phyloP scores from a whole-genome alignment of 169 alveolate genomes.

The Eimeria tenella region DNA sequence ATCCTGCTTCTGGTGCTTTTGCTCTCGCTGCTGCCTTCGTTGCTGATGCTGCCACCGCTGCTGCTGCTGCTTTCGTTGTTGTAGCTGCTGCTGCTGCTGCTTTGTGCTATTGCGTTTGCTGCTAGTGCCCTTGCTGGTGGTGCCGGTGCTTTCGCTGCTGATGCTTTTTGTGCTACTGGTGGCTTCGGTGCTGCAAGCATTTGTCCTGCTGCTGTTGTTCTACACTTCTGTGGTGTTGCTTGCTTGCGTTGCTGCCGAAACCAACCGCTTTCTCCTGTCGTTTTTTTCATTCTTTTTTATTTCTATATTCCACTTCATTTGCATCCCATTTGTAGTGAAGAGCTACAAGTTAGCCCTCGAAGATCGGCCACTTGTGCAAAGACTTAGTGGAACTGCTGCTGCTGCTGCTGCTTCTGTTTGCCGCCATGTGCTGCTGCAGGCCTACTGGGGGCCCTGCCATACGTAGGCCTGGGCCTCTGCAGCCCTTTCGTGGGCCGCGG shows the following conservation, averaged over 20 bases:
- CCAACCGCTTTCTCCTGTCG: not conserved
- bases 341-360: not conserved
- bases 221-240: not conserved
- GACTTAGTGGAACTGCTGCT: not conserved
- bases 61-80: too few relatives aligned
- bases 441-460: slow-evolving; percentile 67
- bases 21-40: too few relatives aligned
- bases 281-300: not conserved
- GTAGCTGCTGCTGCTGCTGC: slow-evolving; percentile 22
- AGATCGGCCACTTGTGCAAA: not conserved
- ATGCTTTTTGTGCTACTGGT: not conserved
- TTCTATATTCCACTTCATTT: not conserved
- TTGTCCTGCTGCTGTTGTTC: too few relatives aligned
- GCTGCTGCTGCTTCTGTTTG: not conserved
- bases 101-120: not conserved
- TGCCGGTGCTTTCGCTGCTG: not conserved
- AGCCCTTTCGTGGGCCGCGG: slow-evolving; percentile 67
- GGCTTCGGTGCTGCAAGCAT: too few relatives aligned
- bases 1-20: too few relatives aligned
- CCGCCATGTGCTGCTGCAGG: not conserved
- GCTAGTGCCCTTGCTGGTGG: not conserved
- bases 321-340: not conserved
- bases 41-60: too few relatives aligned
- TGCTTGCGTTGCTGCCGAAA: too few relatives aligned
- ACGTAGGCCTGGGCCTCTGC: slow-evolving; percentile 42